Evolutionary conservation across 345 rosid genomes (phyloP).

Genomic region (Cardiospermum halicacabum): DNA sequence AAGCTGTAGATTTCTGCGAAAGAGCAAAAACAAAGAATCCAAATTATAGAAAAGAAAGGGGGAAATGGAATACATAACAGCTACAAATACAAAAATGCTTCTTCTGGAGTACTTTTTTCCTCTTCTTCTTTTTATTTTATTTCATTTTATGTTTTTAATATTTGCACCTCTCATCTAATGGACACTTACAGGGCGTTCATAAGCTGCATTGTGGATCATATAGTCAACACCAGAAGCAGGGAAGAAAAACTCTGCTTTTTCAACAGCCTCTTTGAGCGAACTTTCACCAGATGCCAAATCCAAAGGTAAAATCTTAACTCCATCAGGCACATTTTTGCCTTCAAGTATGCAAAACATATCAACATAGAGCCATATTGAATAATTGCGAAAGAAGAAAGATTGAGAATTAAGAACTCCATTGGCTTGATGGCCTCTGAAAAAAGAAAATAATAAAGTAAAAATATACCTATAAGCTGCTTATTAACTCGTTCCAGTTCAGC

Average conservation of each 20-base stretch:
- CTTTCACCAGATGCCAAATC: conserved; percentile 83
- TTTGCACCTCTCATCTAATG: neutral
- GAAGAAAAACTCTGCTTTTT: conserved; percentile 65
- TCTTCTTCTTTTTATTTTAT: neutral
- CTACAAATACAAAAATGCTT: neutral
- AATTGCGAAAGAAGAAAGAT: neutral
- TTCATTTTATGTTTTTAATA: neutral
- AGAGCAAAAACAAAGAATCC: conserved; percentile 8
- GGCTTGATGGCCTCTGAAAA: neutral
- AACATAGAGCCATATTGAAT: neutral
- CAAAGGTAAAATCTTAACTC: conserved; percentile 71
- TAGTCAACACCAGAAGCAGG: conserved; percentile 67
- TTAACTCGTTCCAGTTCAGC: conserved; percentile 72
- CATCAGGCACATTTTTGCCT: conserved; percentile 78
- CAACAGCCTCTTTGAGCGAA: conserved; percentile 60
- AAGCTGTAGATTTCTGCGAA: conserved; percentile 73
- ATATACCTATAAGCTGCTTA: conserved; percentile 62
- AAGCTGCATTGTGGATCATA: conserved; percentile 92
- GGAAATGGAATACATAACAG: neutral
- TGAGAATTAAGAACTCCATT: neutral
- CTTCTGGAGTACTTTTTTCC: neutral
- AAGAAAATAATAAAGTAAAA: too few relatives aligned
- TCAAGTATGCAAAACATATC: conserved; percentile 13
- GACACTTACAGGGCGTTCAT: conserved; percentile 81
- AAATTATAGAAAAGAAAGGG: neutral